Evolutionary conservation across 305 asterid species (phyloP), one percentile per base, ranked within the genome.

Genomic region (Rubia tinctorum): DNA sequence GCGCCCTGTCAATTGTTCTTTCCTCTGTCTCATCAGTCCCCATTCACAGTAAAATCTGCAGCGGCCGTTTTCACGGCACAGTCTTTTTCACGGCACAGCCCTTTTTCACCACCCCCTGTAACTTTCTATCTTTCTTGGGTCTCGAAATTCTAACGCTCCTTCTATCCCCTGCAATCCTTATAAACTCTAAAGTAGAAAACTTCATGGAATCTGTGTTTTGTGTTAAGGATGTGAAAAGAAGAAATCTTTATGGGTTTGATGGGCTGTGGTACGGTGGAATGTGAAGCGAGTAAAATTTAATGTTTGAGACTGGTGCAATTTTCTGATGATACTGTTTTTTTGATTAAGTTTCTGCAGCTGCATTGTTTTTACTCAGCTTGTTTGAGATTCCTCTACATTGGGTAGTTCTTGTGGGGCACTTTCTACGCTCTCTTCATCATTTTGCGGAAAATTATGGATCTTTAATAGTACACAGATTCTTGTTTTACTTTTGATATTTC

Each of bases 11-110:
- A 30, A 8, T 22, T 27, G 59, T 37, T 45, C 56, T 22, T 30
- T 34, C 67, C 40, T 51, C 73, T 73, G 34, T 64, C 77, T 64
- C 63, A 49, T 44, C 85, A 17, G 56, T 71, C 51, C 15, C 75
- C 13, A 20, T 59, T 42, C 56, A 73, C 68, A 78, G 87, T 85
- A 80, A 77, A 76, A 75, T 27, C 20, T 27, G 82, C 84, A 84
- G 75, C 81, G 71, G 92, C 94, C 92, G 90, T 82, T 89, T 86
- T 91, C 97, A 86, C 80, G 68, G 63, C 75, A 65, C 86, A 80
- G 79, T 84, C 72, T 83, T 88, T 82, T 77, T 64, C 30, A 51
- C 42, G 68, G 63, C 75, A 65, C 86, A 80, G 79, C 85, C 72
- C n/a, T 83, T 88, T 82, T 77, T 64, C 30, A 51, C 42, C 18